Evolutionary conservation across 2,329 filamentous ascomycete species (phyloP).

Genomic region (Ophiobolus disseminans): DNA sequence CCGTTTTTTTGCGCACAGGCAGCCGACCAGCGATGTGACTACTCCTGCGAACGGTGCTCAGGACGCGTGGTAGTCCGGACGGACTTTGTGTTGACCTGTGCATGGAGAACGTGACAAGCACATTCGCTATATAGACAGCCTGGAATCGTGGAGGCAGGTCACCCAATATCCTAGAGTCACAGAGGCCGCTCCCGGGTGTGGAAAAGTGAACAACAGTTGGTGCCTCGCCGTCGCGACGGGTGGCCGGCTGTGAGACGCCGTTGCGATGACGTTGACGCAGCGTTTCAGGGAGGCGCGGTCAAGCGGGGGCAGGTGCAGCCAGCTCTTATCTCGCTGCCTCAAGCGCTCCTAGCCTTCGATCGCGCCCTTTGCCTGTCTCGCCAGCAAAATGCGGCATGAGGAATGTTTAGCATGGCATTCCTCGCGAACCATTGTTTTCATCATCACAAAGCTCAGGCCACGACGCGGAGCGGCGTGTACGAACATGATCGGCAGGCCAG

Average conservation of each 20-base stretch:
- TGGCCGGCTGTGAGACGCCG: conserved; percentile 10
- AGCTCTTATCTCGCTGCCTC: conserved; percentile 15
- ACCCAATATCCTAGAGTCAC: no score
- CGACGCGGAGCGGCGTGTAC: conserved; percentile 19
- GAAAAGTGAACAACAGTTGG: no score
- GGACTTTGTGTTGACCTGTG: no score
- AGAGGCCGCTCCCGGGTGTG: no score
- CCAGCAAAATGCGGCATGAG: background rate
- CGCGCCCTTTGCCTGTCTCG: background rate
- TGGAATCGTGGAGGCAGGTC: no score
- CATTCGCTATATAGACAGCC: no score
- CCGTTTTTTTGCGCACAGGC: background rate
- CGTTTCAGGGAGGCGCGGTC: conserved; percentile 26
- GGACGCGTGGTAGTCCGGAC: conserved; percentile 13
- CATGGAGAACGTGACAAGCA: no score
- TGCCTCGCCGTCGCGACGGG: no score
- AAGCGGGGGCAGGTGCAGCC: conserved; percentile 18
- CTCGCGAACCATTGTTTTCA: conserved; percentile 7
- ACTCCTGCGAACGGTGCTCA: conserved; percentile 13
- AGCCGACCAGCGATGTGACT: background rate
- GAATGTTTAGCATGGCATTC: conserved; percentile 4
- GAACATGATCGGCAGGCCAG: no score
- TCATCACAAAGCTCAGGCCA: conserved; percentile 25
- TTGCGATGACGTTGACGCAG: conserved; percentile 16
- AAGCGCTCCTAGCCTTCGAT: background rate